Conservation (phyloP, 768 basidiomycete genomes). For the Fomitopsis serialis region DNA sequence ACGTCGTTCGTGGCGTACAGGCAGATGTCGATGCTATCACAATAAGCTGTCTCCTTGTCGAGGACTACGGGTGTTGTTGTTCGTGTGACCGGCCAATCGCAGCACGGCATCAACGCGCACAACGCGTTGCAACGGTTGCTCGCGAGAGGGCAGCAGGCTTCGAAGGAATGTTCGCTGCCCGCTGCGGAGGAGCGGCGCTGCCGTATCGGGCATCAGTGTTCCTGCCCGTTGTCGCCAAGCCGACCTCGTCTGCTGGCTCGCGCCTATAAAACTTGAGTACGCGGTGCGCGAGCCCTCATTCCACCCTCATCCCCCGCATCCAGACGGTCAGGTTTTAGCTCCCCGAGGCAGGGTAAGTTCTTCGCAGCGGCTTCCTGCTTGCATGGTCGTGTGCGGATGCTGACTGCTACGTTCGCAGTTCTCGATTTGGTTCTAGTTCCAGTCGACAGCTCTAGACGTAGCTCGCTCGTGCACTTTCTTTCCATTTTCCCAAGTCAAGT, state of each 20-base stretch:
- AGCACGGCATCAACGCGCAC: not conserved
- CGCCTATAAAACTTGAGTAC: conserved; percentile 5
- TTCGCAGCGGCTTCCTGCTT: conserved; percentile 3
- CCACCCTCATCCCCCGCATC: conserved; percentile 17
- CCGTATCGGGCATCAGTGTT: not conserved
- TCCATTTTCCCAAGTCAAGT: conserved; percentile 8
- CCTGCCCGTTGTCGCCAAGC: conserved; percentile 1
- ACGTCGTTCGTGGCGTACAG: too few species aligned
- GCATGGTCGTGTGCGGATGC: not conserved
- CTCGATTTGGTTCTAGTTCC: conserved; percentile 25
- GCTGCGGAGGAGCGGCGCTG: not conserved
- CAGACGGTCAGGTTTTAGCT: conserved; percentile 32
- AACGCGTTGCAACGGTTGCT: not conserved
- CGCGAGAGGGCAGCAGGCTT: not conserved
- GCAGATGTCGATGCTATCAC: too few species aligned
- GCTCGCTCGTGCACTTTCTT: conserved; percentile 8
- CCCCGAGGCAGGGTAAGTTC: conserved; percentile 43
- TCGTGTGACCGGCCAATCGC: not conserved
- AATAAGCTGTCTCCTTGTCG: too few species aligned
- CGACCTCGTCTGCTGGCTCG: not conserved
- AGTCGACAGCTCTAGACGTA: conserved; percentile 7
- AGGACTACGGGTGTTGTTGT: too few species aligned
- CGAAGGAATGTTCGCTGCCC: not conserved
- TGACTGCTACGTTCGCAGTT: conserved; percentile 8
- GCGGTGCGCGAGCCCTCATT: not conserved